phyloP scores from a whole-genome alignment of 352 stramenopile species.

The Phytophthora chlamydospora region DNA sequence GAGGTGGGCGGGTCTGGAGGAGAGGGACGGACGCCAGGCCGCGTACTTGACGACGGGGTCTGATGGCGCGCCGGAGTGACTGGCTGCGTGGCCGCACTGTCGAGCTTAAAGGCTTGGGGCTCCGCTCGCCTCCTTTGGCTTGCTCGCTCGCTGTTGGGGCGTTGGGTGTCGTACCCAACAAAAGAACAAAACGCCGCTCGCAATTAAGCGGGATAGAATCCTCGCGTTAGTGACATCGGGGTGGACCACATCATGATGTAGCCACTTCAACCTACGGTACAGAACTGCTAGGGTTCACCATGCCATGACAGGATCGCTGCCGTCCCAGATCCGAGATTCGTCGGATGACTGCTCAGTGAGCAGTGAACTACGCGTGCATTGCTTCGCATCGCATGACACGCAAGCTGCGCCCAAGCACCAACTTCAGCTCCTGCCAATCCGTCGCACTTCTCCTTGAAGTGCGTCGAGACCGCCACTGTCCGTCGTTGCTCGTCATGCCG shows the following conservation, averaged over 20 bases:
- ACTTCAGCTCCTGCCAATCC: slow-evolving; percentile 18
- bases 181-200: slow-evolving; percentile 28
- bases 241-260: too few relatives aligned
- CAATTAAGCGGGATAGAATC: slow-evolving; percentile 16
- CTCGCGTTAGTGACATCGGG: too few relatives aligned
- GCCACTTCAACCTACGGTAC: too few relatives aligned
- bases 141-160: too few relatives aligned
- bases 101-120: too few relatives aligned
- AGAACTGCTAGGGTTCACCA: too few relatives aligned
- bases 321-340: too few relatives aligned
- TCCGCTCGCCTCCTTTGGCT: too few relatives aligned
- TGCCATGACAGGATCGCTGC: too few relatives aligned
- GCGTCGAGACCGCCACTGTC: slow-evolving; percentile 1
- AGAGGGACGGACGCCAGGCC: not conserved
- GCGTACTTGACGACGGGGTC: slow-evolving; percentile 6
- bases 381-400: slow-evolving; percentile 4
- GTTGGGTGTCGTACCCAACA: slow-evolving; percentile 33
- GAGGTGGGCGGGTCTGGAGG: not conserved
- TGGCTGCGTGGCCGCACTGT: too few relatives aligned
- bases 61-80: not conserved
- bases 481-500: slow-evolving; percentile 8
- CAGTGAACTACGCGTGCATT: too few relatives aligned
- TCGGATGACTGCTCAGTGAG: too few relatives aligned
- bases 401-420: slow-evolving; percentile 2
- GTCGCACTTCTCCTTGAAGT: slow-evolving; percentile 24